phyloP scores from a whole-genome alignment of 129 eudicot species.

The Erigeron canadensis region DNA sequence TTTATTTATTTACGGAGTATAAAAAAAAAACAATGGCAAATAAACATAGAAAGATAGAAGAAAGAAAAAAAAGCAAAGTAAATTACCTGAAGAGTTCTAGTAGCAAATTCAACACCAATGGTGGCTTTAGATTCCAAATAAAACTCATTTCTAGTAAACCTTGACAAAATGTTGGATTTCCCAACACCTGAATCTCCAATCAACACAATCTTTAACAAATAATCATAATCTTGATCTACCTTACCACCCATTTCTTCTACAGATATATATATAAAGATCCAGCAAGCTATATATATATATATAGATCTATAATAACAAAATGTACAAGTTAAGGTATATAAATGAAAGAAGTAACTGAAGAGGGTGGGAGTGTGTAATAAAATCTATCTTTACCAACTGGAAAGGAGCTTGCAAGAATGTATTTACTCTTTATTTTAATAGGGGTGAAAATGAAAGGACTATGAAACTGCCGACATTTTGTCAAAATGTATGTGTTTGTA shows the following conservation, averaged over 20 bases:
- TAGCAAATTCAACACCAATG: slow-evolving; percentile 43
- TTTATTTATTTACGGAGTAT: background rate
- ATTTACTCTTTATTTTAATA: too few species aligned
- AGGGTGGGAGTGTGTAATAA: too few species aligned
- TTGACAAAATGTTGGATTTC: slow-evolving; percentile 35
- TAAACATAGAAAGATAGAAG: background rate
- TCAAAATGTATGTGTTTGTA: too few species aligned
- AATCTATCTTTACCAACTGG: too few species aligned
- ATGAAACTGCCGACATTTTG: too few species aligned
- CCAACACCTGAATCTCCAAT: slow-evolving; percentile 41
- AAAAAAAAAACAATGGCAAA: background rate
- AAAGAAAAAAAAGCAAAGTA: slow-evolving; percentile 1
- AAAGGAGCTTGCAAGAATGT: too few species aligned
- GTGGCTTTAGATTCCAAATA: slow-evolving; percentile 39
- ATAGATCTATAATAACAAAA: too few species aligned
- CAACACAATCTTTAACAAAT: slow-evolving; percentile 35
- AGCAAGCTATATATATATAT: too few species aligned
- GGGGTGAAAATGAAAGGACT: too few species aligned
- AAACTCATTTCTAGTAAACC: slow-evolving; percentile 38
- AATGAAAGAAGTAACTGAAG: too few species aligned
- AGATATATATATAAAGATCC: too few species aligned
- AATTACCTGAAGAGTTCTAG: slow-evolving; percentile 39
- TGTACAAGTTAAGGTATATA: too few species aligned
- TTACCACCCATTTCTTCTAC: slow-evolving; percentile 20
- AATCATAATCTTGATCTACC: slow-evolving; percentile 38